These are phyloP conservation scores for Wickerhamomyces chaumierensis DNA, from an alignment of 805 yeast genomes.

Conservation along the genomic window DNA sequence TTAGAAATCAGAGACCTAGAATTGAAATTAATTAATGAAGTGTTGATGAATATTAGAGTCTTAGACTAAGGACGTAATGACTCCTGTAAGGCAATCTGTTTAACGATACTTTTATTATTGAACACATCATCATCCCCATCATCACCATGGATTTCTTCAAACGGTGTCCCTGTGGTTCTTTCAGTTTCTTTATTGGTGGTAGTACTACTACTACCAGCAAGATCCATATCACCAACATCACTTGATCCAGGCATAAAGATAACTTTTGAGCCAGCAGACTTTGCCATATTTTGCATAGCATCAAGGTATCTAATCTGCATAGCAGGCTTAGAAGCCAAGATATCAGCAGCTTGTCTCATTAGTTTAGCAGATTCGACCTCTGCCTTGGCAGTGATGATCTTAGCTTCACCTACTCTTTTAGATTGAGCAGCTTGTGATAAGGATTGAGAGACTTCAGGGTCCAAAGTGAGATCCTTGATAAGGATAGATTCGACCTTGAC, in stretches of 20 bases:
- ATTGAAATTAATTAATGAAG: too few species aligned
- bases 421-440: conserved; percentile 69
- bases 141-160: conserved; percentile 2
- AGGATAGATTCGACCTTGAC: conserved; percentile 55
- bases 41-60: too few species aligned
- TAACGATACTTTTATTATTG: not conserved
- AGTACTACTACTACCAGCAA: not conserved
- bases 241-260: conserved; percentile 56
- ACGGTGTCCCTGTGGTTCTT: not conserved
- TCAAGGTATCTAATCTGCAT: conserved; percentile 72
- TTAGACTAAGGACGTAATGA: too few species aligned
- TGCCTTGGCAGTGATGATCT: conserved; percentile 64
- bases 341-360: conserved; percentile 72
- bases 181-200: conserved; percentile 1
- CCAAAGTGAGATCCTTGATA: conserved; percentile 53
- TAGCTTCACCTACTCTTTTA: conserved; percentile 64
- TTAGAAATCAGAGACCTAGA: too few species aligned
- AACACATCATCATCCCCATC: not conserved
- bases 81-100: conserved; percentile 1
- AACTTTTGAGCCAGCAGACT: conserved; percentile 48
- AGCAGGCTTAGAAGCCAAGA: conserved; percentile 62
- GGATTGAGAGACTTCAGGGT: conserved; percentile 43
- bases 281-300: conserved; percentile 70
- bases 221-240: conserved; percentile 20
- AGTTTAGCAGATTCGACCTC: conserved; percentile 68